phyloP scores from a whole-genome alignment of 306 rosid genomes.

The Gastrolobium villosum region DNA sequence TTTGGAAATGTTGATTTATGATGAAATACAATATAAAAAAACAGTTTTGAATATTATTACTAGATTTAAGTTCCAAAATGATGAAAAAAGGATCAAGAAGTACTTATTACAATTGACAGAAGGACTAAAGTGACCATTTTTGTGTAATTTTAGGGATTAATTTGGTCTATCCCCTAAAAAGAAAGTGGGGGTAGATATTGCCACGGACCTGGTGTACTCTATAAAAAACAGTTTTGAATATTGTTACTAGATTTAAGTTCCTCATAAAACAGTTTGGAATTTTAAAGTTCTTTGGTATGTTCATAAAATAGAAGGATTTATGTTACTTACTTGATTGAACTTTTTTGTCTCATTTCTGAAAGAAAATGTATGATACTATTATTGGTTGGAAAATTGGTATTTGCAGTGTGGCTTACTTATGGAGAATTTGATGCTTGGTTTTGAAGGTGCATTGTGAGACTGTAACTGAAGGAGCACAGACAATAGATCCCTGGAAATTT shows the following conservation, averaged over 20 bases:
- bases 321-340: neutral
- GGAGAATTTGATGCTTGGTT: slow-evolving; percentile 42
- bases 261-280: neutral
- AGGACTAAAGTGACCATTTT: too few relatives aligned
- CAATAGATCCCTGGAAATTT: slow-evolving; percentile 75
- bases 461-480: slow-evolving; percentile 60
- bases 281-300: too few relatives aligned
- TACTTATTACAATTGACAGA: too few relatives aligned
- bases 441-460: slow-evolving; percentile 84
- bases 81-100: too few relatives aligned
- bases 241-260: neutral
- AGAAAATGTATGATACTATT: slow-evolving; percentile 1
- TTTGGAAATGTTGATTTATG: neutral
- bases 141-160: too few relatives aligned
- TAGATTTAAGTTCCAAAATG: neutral
- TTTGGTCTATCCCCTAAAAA: too few relatives aligned
- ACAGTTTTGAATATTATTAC: neutral
- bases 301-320: neutral
- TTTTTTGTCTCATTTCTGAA: slow-evolving; percentile 2
- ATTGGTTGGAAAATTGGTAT: slow-evolving; percentile 24
- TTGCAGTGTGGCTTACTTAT: slow-evolving; percentile 22
- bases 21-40: neutral
- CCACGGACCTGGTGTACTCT: too few relatives aligned
- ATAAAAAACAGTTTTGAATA: neutral
- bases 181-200: too few relatives aligned